These are phyloP conservation scores for Clarireedia sp. DNA, from an alignment of 2,329 filamentous ascomycete species.

Conservation along the genomic window DNA sequence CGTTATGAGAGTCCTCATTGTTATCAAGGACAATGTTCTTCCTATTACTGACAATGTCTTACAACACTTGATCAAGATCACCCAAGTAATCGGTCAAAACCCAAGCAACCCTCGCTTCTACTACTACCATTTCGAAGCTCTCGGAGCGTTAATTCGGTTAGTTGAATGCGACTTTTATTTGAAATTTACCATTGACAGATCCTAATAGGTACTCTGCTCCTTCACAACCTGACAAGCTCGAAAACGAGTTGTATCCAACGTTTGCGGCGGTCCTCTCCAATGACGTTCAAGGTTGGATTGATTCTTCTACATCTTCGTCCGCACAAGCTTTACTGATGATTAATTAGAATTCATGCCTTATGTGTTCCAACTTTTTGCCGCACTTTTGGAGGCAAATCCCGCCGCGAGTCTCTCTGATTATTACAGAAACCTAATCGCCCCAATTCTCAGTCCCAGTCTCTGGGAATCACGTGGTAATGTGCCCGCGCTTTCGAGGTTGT, in stretches of 20 bases:
- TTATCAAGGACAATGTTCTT: constrained; percentile 75
- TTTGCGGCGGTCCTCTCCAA: constrained; percentile 74
- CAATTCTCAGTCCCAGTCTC: constrained; percentile 69
- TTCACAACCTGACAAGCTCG: constrained; percentile 63
- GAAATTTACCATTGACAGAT: neutral
- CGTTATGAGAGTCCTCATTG: constrained; percentile 93
- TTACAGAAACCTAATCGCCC: constrained; percentile 70
- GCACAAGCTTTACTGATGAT: constrained; percentile 27
- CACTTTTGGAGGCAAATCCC: constrained; percentile 80
- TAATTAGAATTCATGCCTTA: constrained; percentile 82
- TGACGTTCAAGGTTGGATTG: constrained; percentile 63
- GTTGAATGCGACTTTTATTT: neutral
- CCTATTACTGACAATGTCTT: constrained; percentile 72
- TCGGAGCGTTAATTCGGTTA: constrained; percentile 71
- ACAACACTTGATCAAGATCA: constrained; percentile 78
- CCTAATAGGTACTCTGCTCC: constrained; percentile 51
- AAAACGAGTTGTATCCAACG: constrained; percentile 72
- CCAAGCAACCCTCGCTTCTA: constrained; percentile 97
- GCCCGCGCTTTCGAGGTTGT: constrained; percentile 77
- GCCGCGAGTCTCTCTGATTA: constrained; percentile 69
- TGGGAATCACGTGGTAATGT: constrained; percentile 94
- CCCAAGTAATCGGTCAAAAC: constrained; percentile 84
- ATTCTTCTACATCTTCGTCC: neutral
- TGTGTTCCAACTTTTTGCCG: constrained; percentile 89
- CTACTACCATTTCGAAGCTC: constrained; percentile 94